phyloP scores from a whole-genome alignment of 1,284 basidiomycete species.

The Leccinum angustisporum region DNA sequence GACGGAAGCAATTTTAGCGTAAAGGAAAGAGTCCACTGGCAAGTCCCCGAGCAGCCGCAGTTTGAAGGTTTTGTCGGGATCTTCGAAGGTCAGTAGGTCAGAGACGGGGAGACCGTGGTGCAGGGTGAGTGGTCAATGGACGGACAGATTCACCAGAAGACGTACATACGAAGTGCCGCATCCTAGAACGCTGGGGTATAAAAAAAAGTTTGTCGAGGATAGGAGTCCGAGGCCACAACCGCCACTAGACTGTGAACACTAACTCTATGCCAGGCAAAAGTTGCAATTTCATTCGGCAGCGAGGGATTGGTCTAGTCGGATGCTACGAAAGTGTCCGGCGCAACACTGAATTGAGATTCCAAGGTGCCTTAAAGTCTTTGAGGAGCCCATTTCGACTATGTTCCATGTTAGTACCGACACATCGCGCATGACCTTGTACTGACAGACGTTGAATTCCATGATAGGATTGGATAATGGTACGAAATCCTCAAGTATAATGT shows the following conservation, averaged over 20 bases:
- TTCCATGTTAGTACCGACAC: constrained; percentile 7
- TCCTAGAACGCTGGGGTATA: not conserved
- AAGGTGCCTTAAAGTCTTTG: constrained; percentile 11
- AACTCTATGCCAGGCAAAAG: too few relatives aligned
- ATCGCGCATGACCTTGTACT: constrained; percentile 18
- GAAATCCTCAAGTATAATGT: too few relatives aligned
- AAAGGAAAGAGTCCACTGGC: not conserved
- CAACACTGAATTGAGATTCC: constrained; percentile 25
- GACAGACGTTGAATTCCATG: constrained; percentile 48
- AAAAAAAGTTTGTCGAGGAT: too few relatives aligned
- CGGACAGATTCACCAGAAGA: not conserved
- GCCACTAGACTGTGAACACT: too few relatives aligned
- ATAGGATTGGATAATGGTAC: constrained; percentile 42
- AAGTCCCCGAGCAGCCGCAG: not conserved
- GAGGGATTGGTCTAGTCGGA: constrained; percentile 34
- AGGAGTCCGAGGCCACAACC: too few relatives aligned
- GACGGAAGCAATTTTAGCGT: not conserved
- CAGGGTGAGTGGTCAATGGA: not conserved
- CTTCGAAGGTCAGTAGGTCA: not conserved
- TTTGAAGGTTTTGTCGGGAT: not conserved
- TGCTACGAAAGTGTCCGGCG: constrained; percentile 38
- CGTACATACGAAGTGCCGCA: not conserved
- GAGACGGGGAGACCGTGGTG: not conserved
- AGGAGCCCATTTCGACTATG: constrained; percentile 45
- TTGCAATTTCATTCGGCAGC: not conserved